phyloP scores from a whole-genome alignment of 768 basidiomycete genomes.

The Amanita fuliginea region DNA sequence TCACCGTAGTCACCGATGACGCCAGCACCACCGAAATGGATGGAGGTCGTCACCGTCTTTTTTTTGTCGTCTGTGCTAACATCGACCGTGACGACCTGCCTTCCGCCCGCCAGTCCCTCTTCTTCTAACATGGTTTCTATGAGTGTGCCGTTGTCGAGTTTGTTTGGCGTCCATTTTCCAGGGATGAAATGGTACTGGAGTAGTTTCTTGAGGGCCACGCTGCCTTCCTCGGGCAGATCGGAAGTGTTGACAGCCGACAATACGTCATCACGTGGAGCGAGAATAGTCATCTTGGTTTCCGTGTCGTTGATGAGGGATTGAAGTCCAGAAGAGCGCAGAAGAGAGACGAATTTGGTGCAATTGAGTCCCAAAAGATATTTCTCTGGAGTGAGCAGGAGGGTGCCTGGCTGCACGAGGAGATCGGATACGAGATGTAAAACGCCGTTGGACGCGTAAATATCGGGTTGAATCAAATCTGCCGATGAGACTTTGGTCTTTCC shows the following conservation, averaged over 20 bases:
- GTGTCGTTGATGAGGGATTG: constrained; percentile 60
- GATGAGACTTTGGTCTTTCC: constrained; percentile 45
- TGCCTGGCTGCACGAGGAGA: constrained; percentile 66
- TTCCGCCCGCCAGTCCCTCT: constrained; percentile 52
- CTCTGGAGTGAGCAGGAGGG: constrained; percentile 81
- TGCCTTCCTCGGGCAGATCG: constrained; percentile 54
- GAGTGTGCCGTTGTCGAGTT: constrained; percentile 64
- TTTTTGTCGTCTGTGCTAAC: constrained; percentile 43
- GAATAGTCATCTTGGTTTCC: constrained; percentile 68
- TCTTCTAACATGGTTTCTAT: constrained; percentile 73
- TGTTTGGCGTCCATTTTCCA: constrained; percentile 59
- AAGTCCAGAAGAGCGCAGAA: constrained; percentile 78
- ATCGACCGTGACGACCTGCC: constrained; percentile 61
- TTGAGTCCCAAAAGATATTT: constrained; percentile 90
- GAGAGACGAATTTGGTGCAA: constrained; percentile 81
- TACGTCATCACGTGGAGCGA: constrained; percentile 86
- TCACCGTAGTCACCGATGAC: constrained; percentile 69
- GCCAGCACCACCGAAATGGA: constrained; percentile 77
- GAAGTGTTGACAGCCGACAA: constrained; percentile 42
- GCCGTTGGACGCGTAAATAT: constrained; percentile 91
- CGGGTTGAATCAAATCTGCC: constrained; percentile 56
- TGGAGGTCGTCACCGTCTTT: constrained; percentile 33
- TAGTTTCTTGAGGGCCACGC: constrained; percentile 56
- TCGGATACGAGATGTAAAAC: constrained; percentile 85
- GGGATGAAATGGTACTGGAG: constrained; percentile 90